Evolutionary conservation across 2,329 filamentous ascomycete genomes (phyloP).

Genomic region (Colletotrichum coccodes): DNA sequence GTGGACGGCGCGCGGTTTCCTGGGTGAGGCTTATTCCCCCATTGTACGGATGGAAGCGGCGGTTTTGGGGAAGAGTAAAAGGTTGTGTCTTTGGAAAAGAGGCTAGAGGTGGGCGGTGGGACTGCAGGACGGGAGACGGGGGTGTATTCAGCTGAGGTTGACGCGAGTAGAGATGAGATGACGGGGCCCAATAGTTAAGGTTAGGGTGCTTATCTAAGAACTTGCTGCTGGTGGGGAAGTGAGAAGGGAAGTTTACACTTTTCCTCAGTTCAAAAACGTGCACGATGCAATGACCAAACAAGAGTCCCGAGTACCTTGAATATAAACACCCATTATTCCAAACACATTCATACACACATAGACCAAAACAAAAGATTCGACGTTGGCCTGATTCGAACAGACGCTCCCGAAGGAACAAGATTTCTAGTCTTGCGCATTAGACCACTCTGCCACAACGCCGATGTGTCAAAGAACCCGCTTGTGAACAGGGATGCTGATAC

Average conservation of each 20-base stretch:
- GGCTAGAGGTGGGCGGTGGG: not conserved
- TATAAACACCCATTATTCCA: too few species aligned
- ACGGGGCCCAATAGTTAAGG: not conserved
- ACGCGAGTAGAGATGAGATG: not conserved
- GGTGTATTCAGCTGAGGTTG: not conserved
- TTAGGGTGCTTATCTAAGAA: not conserved
- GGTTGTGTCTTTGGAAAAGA: not conserved
- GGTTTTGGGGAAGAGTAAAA: not conserved
- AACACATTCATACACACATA: too few species aligned
- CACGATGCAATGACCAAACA: not conserved
- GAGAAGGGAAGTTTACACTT: not conserved
- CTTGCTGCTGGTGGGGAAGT: too few species aligned
- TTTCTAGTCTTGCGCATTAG: constrained; percentile 29
- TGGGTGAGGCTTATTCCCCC: not conserved
- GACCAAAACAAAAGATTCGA: not conserved
- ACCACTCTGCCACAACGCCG: constrained; percentile 29
- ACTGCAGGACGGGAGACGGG: not conserved
- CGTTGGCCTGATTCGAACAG: constrained; percentile 25
- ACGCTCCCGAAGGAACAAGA: constrained; percentile 27
- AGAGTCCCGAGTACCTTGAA: not conserved
- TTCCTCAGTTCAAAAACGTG: not conserved
- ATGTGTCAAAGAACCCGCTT: not conserved
- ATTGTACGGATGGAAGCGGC: not conserved
- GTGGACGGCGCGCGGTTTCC: not conserved
- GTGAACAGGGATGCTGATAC: accelerated